Conservation (phyloP, 1,284 basidiomycete species). For the Agaricales sp. region DNA sequence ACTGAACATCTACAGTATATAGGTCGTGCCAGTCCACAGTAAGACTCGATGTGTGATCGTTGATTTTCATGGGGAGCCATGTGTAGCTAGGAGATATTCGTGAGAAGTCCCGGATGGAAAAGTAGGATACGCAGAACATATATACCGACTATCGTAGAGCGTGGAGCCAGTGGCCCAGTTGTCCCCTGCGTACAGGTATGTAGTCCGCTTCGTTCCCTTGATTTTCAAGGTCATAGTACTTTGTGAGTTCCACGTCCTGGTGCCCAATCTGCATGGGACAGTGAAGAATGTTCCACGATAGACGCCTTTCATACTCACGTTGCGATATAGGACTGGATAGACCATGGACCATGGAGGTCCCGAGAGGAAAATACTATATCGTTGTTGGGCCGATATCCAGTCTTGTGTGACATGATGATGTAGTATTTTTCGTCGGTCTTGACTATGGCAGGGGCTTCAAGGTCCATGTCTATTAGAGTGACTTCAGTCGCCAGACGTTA, state of each 20-base stretch:
- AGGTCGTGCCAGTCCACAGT: constrained; percentile 19
- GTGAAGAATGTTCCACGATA: background rate
- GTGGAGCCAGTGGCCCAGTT: constrained; percentile 15
- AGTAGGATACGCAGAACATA: constrained; percentile 1
- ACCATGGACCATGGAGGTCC: constrained; percentile 19
- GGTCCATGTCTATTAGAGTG: constrained; percentile 11
- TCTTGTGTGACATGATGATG: constrained; percentile 17
- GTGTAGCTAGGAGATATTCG: constrained; percentile 15
- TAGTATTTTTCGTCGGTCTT: constrained; percentile 14
- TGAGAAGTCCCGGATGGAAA: constrained; percentile 1
- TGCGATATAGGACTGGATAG: constrained; percentile 17
- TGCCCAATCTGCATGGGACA: constrained; percentile 10
- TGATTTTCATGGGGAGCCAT: constrained; percentile 19
- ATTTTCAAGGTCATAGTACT: constrained; percentile 18
- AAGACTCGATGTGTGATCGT: constrained; percentile 17
- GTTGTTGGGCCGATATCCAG: constrained; percentile 19
- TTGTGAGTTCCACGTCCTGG: constrained; percentile 21
- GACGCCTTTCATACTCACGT: constrained; percentile 8
- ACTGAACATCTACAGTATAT: constrained; percentile 18
- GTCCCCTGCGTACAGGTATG: constrained; percentile 20
- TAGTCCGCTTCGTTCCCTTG: constrained; percentile 14
- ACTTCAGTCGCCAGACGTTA: too few relatives aligned
- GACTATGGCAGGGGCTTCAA: constrained; percentile 15
- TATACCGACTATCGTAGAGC: constrained; percentile 15
- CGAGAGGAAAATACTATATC: constrained; percentile 19